Base-by-base conservation (phyloP, 768 basidiomycete species). In the Dacryopinax primogenitus region DNA sequence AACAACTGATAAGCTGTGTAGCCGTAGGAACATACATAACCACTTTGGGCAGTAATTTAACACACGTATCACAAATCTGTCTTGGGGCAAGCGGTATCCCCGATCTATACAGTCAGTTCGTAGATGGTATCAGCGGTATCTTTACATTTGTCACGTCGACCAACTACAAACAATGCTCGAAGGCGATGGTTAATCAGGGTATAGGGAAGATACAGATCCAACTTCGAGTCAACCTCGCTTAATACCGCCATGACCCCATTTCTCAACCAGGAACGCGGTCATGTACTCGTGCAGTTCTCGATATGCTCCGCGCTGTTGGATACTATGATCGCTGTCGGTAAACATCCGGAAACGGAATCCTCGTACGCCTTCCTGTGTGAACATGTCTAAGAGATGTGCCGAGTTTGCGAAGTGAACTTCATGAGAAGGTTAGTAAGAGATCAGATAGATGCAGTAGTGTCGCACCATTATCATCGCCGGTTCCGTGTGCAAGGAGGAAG, bases 241-340 rank as follows among this genome's bases (percentile, higher is more conserved):
- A 23, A 37, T 36, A 23, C 84, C 84, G 30, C 88, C 89, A 70
- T 86, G 88, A 30, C 94, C 92, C 94, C 95, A 98, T 73, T 92
- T 93, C 77, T 96, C 93, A 0, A 85, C 68, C 67, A 99, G 77
- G 77, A 93, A 97, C 28, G 76, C 78, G 1, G 86, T 85, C 83
- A 98, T 83, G 76, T 82, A 95, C 74, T 94, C 86, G 69, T 87
- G 90, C 51, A 99, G 76, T 76, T 95, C 95, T 69, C 87, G 76
- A 68, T 88, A 82, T 1, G 90, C 94, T 1, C 87, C 89, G 39
- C 93, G 78, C 67, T 77, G 82, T 33, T 66, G 74, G 69, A 97
- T 95, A 11, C 77, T 72, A 71, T 96, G 95, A 72, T 94, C 90
- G 70, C 92, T 94, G 76, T 99, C 96, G 26, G 92, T 92, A 76